Base-by-base conservation (phyloP, 345 rosid species). In the Jatropha curcas region DNA sequence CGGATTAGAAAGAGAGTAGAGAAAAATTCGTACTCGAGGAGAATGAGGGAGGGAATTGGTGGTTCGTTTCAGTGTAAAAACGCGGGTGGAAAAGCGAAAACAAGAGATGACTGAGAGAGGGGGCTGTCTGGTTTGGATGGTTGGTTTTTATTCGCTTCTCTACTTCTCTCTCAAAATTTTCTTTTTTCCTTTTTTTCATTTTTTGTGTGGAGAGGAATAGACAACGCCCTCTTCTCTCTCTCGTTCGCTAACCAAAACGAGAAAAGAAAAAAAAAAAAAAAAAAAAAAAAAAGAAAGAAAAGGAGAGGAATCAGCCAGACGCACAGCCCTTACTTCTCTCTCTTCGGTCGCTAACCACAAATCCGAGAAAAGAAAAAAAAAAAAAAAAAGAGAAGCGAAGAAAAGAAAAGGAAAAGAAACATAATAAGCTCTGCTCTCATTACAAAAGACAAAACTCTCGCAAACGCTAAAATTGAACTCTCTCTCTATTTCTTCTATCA, bases 151-250 rank as follows among this genome's bases (percentile, higher is more conserved):
- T 86, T 81, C 73, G 35, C 56, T 30, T 52, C 52, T 68, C 22
- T 34, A 62, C 67, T 72, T 22, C 17, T 51, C 61, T 43, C 31
- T 71, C 34, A 5, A 11, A 11, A 9, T 37, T 22, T 61, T 35
- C 39, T 37, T 11, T 33, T 59, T 60, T 31, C 69, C 60, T n/a
- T 0, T 22, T 50, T 59, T 43, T 78, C 57, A 74, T 75, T 62
- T 67, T 82, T 84, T 75, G 46, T 83, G 88, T 85, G 92, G 92
- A 87, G 88, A 86, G 77, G 91, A 88, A 88, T 75, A 73, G 84
- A 82, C 75, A 75, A 75, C 86, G 85, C 86, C 71, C 70, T 51
- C 55, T 67, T 71, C 65, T 61, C 45, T 68, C 78, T 67, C 46
- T 63, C 74, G 73, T 60, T 68, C 67, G 37, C 57, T 56, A 27